Base-by-base conservation (phyloP, 768 basidiomycete species). In the Pisolithus albus region DNA sequence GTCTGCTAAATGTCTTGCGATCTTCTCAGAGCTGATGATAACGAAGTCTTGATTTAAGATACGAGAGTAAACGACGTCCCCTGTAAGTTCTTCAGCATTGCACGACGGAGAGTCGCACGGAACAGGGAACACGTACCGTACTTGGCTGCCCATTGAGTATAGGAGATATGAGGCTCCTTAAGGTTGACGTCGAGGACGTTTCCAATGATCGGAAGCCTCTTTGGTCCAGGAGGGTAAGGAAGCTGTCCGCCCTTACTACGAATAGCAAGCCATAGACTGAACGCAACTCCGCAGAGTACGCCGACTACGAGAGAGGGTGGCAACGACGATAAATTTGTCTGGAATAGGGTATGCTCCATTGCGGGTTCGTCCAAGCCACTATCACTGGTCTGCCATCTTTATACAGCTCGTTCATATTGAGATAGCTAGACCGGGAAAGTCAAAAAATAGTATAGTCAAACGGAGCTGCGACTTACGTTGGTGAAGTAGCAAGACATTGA, bases 211-310 rank as follows among this genome's bases (percentile, higher is more conserved):
- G 59, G 59, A 5, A 59, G 11, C 4, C 26, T 30, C 26, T n/a
- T 11, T 4, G 59, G 59, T 5, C 59, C 59, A 2, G 59, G 59
- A 18, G 53, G 57, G 16, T 51, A 50, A 18, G 40, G 47, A 15
- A 49, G 36, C 1, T 39, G 43, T 9, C 24, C 30, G 18, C 18
- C 18, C 18, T 51, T 42, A 16, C 32, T 53, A 6, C 41, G 46
- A 32, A 36, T 21, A n/a, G 19, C 46, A n/a, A 47, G 32, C 46
- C 46, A 47, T 8, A 47, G 8, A 21, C 46, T 32, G 30, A 47
- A 9, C 23, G 40, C 40, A 23, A 41, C 13, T 23, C 40, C 40
- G 18, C 40, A 41, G 2, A 41, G 18, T 23, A 19, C 40, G 40
- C n/a, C 18, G n/a, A 23, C n/a, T 10, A 15, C 16, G 5, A 41